These are phyloP conservation scores for Suillus alpinus DNA, from an alignment of 768 basidiomycete species.

Conservation along the genomic window DNA sequence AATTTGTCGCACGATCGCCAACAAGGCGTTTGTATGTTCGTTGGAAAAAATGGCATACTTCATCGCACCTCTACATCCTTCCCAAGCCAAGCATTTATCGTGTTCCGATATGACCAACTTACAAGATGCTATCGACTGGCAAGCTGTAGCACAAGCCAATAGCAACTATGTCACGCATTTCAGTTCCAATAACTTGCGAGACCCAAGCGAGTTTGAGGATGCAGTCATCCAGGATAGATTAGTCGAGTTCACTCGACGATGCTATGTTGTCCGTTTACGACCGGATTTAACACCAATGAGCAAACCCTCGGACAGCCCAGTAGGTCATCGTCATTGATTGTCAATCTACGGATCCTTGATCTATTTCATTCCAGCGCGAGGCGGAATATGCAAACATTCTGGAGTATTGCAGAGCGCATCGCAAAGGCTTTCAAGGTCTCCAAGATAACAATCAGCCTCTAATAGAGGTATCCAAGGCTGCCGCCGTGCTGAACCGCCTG, in stretches of 20 bases:
- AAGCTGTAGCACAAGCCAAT: slow-evolving; percentile 50
- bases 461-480: slow-evolving; percentile 60
- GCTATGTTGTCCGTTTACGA: slow-evolving; percentile 53
- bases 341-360: slow-evolving; percentile 2
- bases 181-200: slow-evolving; percentile 32
- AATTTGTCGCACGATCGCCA: slow-evolving; percentile 57
- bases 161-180: slow-evolving; percentile 52
- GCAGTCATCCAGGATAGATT: slow-evolving; percentile 73
- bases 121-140: slow-evolving; percentile 58
- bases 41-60: slow-evolving; percentile 60
- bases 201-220: slow-evolving; percentile 45
- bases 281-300: slow-evolving; percentile 71
- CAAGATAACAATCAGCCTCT: slow-evolving; percentile 65
- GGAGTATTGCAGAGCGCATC: slow-evolving; percentile 61
- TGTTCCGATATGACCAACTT: slow-evolving; percentile 25
- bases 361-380: slow-evolving; percentile 49
- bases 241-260: slow-evolving; percentile 75
- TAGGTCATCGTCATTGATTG: slow-evolving; percentile 34
- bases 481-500: slow-evolving; percentile 53
- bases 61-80: slow-evolving; percentile 54
- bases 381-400: slow-evolving; percentile 56
- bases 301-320: slow-evolving; percentile 61
- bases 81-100: slow-evolving; percentile 19
- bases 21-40: slow-evolving; percentile 64
- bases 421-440: slow-evolving; percentile 62